A percentile compares a stretch with the other conserved stretches of the same genome.
Evolutionary conservation across 2,329 filamentous ascomycete species (phyloP).

Genomic region (Zarea fungicola): DNA sequence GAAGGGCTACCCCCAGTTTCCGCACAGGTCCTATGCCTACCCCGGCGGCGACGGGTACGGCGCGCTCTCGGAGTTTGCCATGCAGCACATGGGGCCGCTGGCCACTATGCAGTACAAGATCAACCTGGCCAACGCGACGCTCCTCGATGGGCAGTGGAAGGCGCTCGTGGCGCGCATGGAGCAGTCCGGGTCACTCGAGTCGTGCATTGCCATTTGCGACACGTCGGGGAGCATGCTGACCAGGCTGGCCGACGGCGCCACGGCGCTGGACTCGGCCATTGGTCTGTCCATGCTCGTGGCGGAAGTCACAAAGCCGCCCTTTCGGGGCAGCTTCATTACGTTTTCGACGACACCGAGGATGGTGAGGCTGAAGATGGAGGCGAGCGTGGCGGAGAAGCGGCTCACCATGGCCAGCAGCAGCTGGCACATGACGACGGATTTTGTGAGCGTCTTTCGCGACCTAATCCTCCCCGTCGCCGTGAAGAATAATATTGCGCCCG

Average conservation of each 20-base stretch:
- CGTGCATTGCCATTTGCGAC: constrained; percentile 53
- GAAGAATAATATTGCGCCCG: constrained; percentile 41
- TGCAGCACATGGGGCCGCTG: too few species aligned
- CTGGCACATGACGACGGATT: constrained; percentile 46
- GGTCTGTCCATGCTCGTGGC: constrained; percentile 52
- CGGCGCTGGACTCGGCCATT: constrained; percentile 48
- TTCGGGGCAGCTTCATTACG: constrained; percentile 50
- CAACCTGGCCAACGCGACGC: constrained; percentile 6
- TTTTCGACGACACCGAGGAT: constrained; percentile 41
- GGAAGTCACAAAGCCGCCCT: constrained; percentile 47
- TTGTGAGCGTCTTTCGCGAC: constrained; percentile 48
- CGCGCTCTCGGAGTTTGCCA: too few species aligned
- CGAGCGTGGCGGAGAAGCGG: constrained; percentile 39
- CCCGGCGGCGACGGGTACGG: too few species aligned
- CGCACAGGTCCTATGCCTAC: too few species aligned
- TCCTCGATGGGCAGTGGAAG: constrained; percentile 50
- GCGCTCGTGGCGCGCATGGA: constrained; percentile 52
- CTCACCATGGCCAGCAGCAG: constrained; percentile 20
- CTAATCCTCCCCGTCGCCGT: constrained; percentile 51
- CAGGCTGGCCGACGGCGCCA: constrained; percentile 41
- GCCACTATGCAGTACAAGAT: not conserved
- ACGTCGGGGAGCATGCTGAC: constrained; percentile 48
- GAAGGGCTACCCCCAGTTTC: not conserved
- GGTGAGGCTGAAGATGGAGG: constrained; percentile 32
- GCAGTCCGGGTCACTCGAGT: constrained; percentile 47